These are phyloP conservation scores for Tetradesmus lagerheimii DNA, from an alignment of 139 green algal species.

Conservation along the genomic window DNA sequence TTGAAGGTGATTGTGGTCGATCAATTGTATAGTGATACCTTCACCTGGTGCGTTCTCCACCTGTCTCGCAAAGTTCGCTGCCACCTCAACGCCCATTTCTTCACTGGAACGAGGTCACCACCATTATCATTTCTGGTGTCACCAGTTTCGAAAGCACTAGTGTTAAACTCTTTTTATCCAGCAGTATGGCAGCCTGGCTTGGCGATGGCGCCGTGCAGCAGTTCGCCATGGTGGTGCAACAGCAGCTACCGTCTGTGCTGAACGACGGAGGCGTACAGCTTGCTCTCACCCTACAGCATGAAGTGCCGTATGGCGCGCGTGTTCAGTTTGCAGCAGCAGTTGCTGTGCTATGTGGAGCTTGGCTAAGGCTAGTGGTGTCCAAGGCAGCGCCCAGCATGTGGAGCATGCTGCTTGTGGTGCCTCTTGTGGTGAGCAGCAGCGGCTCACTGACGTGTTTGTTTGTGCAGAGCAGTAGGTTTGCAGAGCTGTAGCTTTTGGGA, in stretches of 20 bases:
- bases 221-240: not conserved
- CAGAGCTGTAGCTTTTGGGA: too few relatives aligned
- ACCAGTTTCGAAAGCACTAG: too few relatives aligned
- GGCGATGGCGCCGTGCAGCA: not conserved
- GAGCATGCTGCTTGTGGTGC: slow-evolving; percentile 6
- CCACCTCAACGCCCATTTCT: not conserved
- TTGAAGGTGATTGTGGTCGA: too few relatives aligned
- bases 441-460: too few relatives aligned
- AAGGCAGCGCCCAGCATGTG: not conserved
- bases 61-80: not conserved
- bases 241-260: not conserved
- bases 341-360: not conserved
- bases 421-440: not conserved
- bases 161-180: too few relatives aligned
- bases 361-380: slow-evolving; percentile 1
- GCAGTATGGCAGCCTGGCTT: not conserved
- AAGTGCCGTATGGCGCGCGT: not conserved
- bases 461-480: too few relatives aligned
- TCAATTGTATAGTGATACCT: too few relatives aligned
- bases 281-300: not conserved
- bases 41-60: too few relatives aligned
- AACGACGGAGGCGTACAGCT: not conserved
- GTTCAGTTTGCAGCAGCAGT: not conserved
- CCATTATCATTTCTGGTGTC: not conserved
- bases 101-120: not conserved